Conservation (phyloP, 2,329 filamentous ascomycete genomes). For the Escovopsis sp. region DNA sequence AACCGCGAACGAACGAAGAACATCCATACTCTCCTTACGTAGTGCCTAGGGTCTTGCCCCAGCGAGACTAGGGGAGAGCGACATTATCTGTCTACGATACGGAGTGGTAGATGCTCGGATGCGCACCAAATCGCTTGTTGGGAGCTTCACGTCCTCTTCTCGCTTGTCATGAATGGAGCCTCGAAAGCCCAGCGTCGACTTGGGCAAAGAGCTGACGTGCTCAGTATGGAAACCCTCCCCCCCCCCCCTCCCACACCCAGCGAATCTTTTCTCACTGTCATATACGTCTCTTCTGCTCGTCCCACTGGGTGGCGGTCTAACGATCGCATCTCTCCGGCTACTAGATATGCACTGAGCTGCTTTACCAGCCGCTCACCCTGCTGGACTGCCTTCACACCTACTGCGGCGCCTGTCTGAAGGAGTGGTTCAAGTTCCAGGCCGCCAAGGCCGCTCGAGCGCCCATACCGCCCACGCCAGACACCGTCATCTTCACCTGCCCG, state of each 20-base stretch:
- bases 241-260: conserved; percentile 2
- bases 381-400: conserved; percentile 93
- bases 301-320: conserved; percentile 1
- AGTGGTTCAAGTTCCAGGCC: conserved; percentile 84
- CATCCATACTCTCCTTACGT: no score
- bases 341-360: conserved; percentile 90
- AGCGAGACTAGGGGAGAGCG: no score
- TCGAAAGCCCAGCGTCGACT: conserved; percentile 42
- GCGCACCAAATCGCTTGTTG: no score
- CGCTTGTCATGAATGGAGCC: conserved; percentile 31
- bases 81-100: no score
- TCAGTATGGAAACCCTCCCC: conserved; percentile 48
- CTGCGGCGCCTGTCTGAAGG: conserved; percentile 86
- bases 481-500: conserved; percentile 65
- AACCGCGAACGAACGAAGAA: no score
- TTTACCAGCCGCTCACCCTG: conserved; percentile 79
- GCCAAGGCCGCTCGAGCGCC: conserved; percentile 37
- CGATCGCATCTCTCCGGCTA: background rate
- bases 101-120: no score
- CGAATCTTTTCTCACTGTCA: background rate
- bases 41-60: no score
- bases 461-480: conserved; percentile 30
- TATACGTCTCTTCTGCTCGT: background rate
- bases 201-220: conserved; percentile 90
- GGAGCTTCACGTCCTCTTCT: no score